Base-by-base conservation (phyloP, 2,329 filamentous ascomycete genomes). In the Epicoccum sorghinum region DNA sequence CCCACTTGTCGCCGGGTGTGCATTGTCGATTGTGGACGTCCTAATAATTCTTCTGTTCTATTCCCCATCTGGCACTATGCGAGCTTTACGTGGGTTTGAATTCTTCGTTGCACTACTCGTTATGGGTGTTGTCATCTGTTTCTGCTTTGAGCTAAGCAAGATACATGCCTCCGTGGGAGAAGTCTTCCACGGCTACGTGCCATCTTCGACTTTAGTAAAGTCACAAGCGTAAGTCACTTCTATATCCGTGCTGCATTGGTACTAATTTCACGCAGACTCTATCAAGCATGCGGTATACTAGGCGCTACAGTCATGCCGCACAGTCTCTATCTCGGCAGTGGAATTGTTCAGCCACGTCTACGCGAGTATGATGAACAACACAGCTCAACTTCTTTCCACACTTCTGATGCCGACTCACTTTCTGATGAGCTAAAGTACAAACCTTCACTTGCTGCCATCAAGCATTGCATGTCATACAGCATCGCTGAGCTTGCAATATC, bases 401-500 rank as follows among this genome's bases (percentile, higher is more conserved):
- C 52, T 13, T 4, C 48, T 33, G 52, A 59, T 8, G 40, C 37
- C 12, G 42, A 72, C 57, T 66, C 70, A 32, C 55, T 62, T 8
- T 22, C 47, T 14, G 78, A 83, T 12, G 53, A 62, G 7, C 78
- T 76, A 36, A 82, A 84, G 54, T 95, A 93, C 71, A 77, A 85
- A 5, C 90, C 90, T 0, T 90, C 88, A 0, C 79, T 90, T 1
- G 75, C 81, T 5, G 89, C 90, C n/a, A 91, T 95, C 59, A 82
- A 82, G 13, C 83, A 86, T 65, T 92, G 87, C 57, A 82, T 93
- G 66, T 89, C 86, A 56, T 89, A 89, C 70, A 90, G 88, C 3
- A 86, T 90, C 52, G 77, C 83, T 18, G 90, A 95, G 69, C 78
- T 93, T 8, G 79, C 84, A 6, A 69, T 91, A 12, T 89, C 88